Base-by-base conservation (phyloP, 805 yeast species). In the Metschnikowia colocasiae region DNA sequence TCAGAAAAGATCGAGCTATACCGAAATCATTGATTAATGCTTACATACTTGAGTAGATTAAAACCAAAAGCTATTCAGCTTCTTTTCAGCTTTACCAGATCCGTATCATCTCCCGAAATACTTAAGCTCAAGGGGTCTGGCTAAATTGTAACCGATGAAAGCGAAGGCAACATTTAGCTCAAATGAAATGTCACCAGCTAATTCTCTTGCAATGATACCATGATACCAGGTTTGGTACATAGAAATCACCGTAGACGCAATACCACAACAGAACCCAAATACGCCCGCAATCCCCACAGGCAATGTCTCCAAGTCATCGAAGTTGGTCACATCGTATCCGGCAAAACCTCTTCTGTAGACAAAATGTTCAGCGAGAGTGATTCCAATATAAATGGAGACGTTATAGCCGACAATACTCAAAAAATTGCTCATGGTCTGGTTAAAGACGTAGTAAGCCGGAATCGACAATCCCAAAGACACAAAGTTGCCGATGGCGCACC, bases 211-310 rank as follows among this genome's bases (percentile, higher is more conserved):
- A 27, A 66, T 61, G 5, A 64, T 63, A 3, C 71, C 71, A 23
- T 46, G 56, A 48, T 62, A 66, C 70, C 70, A 66, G 1, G 64
- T 57, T 50, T 67, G 68, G 31, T 62, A 50, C 70, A 66, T 66
- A 22, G 63, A 60, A 15, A 65, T 52, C 1, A 65, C 64, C 2
- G 68, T 61, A 15, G 69, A 61, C 12, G 59, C 61, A n/a, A 65
- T 59, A 5, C 71, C 71, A 38, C 57, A 61, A 10, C 50, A 46
- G 45, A 67, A 65, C 1, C 63, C 70, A 16, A 59, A 47, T 1
- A 60, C 41, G 13, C 69, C 69, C 3, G 68, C 68, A 43, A 60
- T 47, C 2, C 70, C 71, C 8, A 63, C 51, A 7, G 70, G 71
- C 9, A 62, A 37, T 3, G 63, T 59, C 13, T 49, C 33, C 15